Conservation (phyloP, 371 early-diverging fungal species). For the Mortierella sp. region DNA sequence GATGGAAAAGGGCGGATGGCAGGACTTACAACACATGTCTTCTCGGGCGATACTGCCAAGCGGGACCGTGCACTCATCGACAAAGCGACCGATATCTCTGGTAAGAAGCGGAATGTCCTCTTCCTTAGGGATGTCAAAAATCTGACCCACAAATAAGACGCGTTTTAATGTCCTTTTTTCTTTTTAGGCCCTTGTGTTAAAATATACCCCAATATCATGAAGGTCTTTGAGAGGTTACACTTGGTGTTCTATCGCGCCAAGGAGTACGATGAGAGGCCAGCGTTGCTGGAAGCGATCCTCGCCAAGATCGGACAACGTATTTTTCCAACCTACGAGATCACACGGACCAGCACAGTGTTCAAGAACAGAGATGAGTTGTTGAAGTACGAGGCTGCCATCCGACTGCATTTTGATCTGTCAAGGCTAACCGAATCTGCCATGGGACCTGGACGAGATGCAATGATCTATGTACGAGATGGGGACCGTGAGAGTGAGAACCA, state of each 20-base stretch:
- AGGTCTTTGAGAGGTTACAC: constrained; percentile 65
- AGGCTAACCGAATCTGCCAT: constrained; percentile 45
- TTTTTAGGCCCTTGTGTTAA: constrained; percentile 60
- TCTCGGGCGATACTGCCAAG: constrained; percentile 37
- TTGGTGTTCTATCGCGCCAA: constrained; percentile 66
- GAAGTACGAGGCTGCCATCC: constrained; percentile 69
- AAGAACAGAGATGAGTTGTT: constrained; percentile 65
- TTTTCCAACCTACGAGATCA: constrained; percentile 69
- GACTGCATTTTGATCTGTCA: constrained; percentile 56
- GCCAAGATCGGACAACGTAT: constrained; percentile 68
- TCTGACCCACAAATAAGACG: not conserved
- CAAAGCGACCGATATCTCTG: constrained; percentile 57
- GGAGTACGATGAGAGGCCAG: constrained; percentile 48
- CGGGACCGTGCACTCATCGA: constrained; percentile 47
- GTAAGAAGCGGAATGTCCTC: not conserved
- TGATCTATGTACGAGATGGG: constrained; percentile 52
- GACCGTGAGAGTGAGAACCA: constrained; percentile 28
- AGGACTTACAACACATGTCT: constrained; percentile 40
- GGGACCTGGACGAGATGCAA: constrained; percentile 40
- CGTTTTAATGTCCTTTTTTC: not conserved
- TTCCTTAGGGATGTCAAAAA: too few species aligned
- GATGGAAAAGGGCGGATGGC: constrained; percentile 24
- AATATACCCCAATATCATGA: constrained; percentile 44
- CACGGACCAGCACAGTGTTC: constrained; percentile 70
- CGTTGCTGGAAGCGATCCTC: constrained; percentile 68